phyloP scores from a whole-genome alignment of 2,329 filamentous ascomycete species.

The Colletotrichum orbiculare region DNA sequence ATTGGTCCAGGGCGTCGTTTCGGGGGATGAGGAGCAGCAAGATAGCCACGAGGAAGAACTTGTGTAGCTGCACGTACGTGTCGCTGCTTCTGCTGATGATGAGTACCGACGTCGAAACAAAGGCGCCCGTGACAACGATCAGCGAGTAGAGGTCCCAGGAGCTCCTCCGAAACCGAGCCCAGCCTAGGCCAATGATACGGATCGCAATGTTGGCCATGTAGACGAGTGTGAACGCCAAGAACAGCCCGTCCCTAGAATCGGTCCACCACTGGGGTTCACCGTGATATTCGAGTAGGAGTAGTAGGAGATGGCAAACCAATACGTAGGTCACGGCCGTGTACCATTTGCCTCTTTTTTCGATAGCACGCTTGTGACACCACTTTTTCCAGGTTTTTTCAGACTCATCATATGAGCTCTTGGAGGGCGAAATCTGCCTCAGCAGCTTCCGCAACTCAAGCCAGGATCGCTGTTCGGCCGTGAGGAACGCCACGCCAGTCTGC shows the following conservation, averaged over 20 bases:
- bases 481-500: conserved; percentile 94
- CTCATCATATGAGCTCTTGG: conserved; percentile 87
- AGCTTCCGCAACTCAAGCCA: conserved; percentile 97
- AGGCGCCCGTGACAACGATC: conserved; percentile 80
- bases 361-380: conserved; percentile 94
- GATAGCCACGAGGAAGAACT: conserved; percentile 91
- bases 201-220: conserved; percentile 87
- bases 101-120: conserved; percentile 82
- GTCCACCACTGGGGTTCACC: conserved; percentile 80
- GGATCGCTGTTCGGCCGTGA: conserved; percentile 94
- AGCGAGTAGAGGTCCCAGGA: conserved; percentile 96
- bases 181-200: conserved; percentile 88
- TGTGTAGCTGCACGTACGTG: conserved; percentile 84
- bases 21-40: conserved; percentile 91
- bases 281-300: conserved; percentile 89
- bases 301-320: conserved; percentile 82
- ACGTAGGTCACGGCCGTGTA: conserved; percentile 83
- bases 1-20: conserved; percentile 95
- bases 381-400: conserved; percentile 83
- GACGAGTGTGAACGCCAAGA: conserved; percentile 82
- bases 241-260: conserved; percentile 76
- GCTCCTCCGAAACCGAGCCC: conserved; percentile 90
- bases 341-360: conserved; percentile 94
- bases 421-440: conserved; percentile 91
- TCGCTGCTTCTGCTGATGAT: conserved; percentile 69